phyloP scores from a whole-genome alignment of 495 filamentous ascomycete species.

The Lophium mytilinum region DNA sequence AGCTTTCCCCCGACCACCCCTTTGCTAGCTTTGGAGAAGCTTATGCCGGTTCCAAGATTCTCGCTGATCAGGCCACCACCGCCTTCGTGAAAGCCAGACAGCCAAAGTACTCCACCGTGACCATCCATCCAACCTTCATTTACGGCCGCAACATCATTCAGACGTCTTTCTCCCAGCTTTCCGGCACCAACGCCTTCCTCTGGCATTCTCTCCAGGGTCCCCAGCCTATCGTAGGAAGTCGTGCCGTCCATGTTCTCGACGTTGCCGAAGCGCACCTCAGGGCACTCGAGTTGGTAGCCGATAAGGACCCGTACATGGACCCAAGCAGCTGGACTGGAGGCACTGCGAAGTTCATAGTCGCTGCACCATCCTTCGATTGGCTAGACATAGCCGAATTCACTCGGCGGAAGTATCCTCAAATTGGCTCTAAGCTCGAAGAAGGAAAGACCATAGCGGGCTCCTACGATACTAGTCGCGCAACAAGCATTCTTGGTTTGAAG shows the following conservation, averaged over 20 bases:
- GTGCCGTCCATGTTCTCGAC: constrained; percentile 38
- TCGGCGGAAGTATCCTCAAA: constrained; percentile 28
- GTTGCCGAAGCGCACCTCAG: constrained; percentile 35
- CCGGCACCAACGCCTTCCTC: constrained; percentile 22
- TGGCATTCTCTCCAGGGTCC: constrained; percentile 22
- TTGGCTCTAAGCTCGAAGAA: constrained; percentile 23
- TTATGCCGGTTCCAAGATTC: constrained; percentile 27
- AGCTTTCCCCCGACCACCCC: constrained; percentile 10
- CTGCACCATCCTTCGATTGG: constrained; percentile 22
- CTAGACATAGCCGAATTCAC: constrained; percentile 30
- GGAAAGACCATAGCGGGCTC: constrained; percentile 3
- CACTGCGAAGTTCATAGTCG: constrained; percentile 10
- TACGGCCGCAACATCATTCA: constrained; percentile 30
- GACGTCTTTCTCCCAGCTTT: constrained; percentile 23
- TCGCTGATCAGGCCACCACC: constrained; percentile 28
- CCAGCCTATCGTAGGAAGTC: constrained; percentile 1
- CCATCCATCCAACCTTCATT: constrained; percentile 26
- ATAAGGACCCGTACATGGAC: constrained; percentile 22
- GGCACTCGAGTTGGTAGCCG: constrained; percentile 10
- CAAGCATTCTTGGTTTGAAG: constrained; percentile 31
- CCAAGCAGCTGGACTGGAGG: constrained; percentile 24
- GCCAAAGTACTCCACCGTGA: constrained; percentile 17
- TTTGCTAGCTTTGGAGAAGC: constrained; percentile 22
- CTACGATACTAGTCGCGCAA: constrained; percentile 19
- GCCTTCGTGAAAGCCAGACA: constrained; percentile 18